Evolutionary conservation across 2,329 filamentous ascomycete genomes (phyloP).

Genomic region (Verticillium longisporum): DNA sequence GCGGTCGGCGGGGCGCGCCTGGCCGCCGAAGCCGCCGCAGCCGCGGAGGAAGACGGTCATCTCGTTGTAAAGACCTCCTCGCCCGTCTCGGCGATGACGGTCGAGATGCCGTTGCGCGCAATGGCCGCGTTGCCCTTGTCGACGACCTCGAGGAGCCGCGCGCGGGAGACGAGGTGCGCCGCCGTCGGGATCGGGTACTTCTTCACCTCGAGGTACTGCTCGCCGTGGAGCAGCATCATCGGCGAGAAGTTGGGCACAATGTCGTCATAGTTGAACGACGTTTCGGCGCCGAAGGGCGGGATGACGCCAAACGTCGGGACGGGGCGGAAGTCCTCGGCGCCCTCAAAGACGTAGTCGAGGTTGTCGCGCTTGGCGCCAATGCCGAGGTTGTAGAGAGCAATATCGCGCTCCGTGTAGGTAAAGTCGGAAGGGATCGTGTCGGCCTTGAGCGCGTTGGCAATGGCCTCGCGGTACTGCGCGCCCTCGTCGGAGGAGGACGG

Average conservation of each 20-base stretch:
- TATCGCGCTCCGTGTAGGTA: conserved; percentile 77
- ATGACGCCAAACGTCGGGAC: conserved; percentile 95
- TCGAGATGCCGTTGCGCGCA: conserved; percentile 72
- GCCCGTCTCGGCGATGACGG: conserved; percentile 76
- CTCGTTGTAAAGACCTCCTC: conserved; percentile 95
- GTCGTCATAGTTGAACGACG: conserved; percentile 72
- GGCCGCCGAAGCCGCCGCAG: conserved; percentile 82
- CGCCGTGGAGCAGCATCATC: conserved; percentile 98
- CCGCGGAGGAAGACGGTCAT: conserved; percentile 85
- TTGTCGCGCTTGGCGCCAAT: conserved; percentile 88
- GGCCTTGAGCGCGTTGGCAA: conserved; percentile 67
- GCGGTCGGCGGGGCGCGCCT: conserved; percentile 68
- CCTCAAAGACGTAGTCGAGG: conserved; percentile 83
- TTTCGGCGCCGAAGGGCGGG: conserved; percentile 79
- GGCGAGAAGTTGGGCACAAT: conserved; percentile 94
- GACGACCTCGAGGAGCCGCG: conserved; percentile 83
- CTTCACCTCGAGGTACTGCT: conserved; percentile 94
- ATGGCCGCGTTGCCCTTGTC: conserved; percentile 92
- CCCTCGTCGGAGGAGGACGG: conserved; percentile 7
- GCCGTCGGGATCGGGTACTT: conserved; percentile 88
- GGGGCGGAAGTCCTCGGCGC: conserved; percentile 85
- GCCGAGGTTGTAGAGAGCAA: conserved; percentile 93
- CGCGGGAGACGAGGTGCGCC: conserved; percentile 67
- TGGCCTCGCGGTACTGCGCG: conserved; percentile 62
- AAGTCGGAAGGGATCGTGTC: conserved; percentile 69